These are phyloP conservation scores for Cubamyces sp. DNA, from an alignment of 768 basidiomycete species.

Conservation along the genomic window DNA sequence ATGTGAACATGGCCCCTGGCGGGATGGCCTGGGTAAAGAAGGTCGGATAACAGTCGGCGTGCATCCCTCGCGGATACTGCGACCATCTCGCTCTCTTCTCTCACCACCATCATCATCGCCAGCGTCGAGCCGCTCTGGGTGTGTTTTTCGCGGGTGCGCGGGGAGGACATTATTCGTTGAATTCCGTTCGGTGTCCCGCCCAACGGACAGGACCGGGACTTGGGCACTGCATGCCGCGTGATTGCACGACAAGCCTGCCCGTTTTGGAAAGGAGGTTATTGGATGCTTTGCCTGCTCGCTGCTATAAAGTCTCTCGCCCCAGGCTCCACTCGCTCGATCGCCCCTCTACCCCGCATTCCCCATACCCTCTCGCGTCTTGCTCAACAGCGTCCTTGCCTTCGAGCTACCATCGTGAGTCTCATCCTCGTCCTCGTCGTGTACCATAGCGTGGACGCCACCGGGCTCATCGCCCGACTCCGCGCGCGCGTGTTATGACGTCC, in stretches of 20 bases:
- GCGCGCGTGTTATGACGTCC: constrained; percentile 10
- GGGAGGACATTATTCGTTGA: not conserved
- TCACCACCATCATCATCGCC: constrained; percentile 2
- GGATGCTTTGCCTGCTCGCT: constrained; percentile 24
- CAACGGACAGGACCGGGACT: constrained; percentile 22
- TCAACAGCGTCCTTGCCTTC: not conserved
- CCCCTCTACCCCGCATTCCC: constrained; percentile 17
- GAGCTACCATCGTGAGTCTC: constrained; percentile 16
- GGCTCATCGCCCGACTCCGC: not conserved
- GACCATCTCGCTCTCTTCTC: not conserved
- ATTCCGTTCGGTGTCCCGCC: constrained; percentile 25
- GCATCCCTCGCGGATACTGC: not conserved
- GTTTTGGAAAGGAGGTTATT: constrained; percentile 10
- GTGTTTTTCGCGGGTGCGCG: not conserved
- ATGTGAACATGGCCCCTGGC: constrained; percentile 14
- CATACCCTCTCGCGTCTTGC: not conserved
- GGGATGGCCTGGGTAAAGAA: constrained; percentile 17
- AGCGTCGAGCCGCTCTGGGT: not conserved
- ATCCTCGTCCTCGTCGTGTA: not conserved
- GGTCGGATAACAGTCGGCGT: constrained; percentile 13
- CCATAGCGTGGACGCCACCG: not conserved
- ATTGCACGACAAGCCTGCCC: constrained; percentile 24
- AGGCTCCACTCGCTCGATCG: constrained; percentile 15
- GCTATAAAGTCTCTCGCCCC: constrained; percentile 23
- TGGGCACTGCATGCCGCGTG: constrained; percentile 17